Evolutionary conservation across 805 yeast genomes (phyloP).

Genomic region (Wickerhamiella sergipiensis): DNA sequence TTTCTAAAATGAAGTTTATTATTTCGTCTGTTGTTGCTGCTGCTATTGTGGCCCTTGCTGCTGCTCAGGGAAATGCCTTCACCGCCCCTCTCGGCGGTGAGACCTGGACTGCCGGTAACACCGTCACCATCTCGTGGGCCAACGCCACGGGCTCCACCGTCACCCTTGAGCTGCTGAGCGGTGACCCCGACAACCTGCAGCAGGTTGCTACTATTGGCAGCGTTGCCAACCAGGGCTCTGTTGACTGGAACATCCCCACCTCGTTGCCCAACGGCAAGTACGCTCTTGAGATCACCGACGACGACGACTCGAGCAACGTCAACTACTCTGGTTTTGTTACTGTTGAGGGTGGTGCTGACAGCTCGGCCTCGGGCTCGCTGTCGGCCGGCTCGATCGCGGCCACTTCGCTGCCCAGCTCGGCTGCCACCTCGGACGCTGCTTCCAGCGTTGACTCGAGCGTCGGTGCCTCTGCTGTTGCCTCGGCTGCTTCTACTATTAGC

Average conservation of each 20-base stretch:
- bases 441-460: constrained; percentile 4
- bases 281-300: constrained; percentile 23
- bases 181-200: constrained; percentile 22
- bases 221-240: constrained; percentile 25
- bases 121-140: constrained; percentile 22
- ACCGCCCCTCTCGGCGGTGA: constrained; percentile 21
- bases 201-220: constrained; percentile 24
- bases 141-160: constrained; percentile 23
- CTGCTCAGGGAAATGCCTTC: constrained; percentile 21
- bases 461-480: constrained; percentile 2
- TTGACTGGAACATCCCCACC: constrained; percentile 24
- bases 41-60: constrained; percentile 12
- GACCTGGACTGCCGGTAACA: constrained; percentile 21
- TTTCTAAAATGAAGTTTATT: background rate
- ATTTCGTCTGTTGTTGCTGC: constrained; percentile 6
- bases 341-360: constrained; percentile 15
- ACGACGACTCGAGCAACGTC: constrained; percentile 18
- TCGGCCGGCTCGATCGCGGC: constrained; percentile 8
- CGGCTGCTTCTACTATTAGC: constrained; percentile 6
- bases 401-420: constrained; percentile 5
- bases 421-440: constrained; percentile 6
- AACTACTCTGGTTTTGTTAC: constrained; percentile 26
- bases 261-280: constrained; percentile 22
- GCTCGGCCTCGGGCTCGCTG: constrained; percentile 12
- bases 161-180: constrained; percentile 22